Evolutionary conservation across 345 rosid species (phyloP), one percentile per base, ranked within the genome.

Genomic region (Reutealis trisperma): DNA sequence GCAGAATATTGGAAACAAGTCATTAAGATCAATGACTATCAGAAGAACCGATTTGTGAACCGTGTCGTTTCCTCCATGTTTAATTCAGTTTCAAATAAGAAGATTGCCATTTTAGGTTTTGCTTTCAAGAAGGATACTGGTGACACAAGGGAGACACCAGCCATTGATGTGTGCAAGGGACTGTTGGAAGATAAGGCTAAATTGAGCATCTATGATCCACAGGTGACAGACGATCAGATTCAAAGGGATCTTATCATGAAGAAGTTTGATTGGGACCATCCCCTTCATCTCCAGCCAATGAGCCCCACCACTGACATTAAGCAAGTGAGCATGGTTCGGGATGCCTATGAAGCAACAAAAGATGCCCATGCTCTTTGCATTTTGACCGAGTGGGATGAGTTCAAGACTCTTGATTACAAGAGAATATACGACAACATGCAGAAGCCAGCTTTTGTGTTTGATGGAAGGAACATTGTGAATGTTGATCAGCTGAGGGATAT

Each of bases 1-100:
- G 95, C 98, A 1, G 94, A 93, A 83, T 93, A 93, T 88, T 93
- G 97, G 98, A 91, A 90, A 81, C 98, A 92, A 79, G 98, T 92
- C 74, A 93, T 93, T 81, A 93, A 93, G 90, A 86, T 93, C 87
- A 93, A 93, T 70, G 96, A 93, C 74, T 91, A 93, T 58, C 98
- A 93, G 86, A 92, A 93, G 85, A 89, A 80, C 86, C 83, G 98
- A 19, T 93, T 93, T 14, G 98, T 92, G 66, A 93, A 92, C 87
- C 94, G 95, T 22, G 80, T 93, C 13, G 97, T 93, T 65, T 76
- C 98, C 42, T 93, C 98, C 0, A 93, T 93, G 98, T 93, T 93
- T 63, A 93, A 93, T 89, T 91, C 98, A 0, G 97, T 91, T 74
- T 84, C 98, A 8, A 85, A 78, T 83, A 93, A 93, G 86, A 93